Evolutionary conservation across 2,329 filamentous ascomycete species (phyloP), one percentile per base, ranked within the genome.

Genomic region (Colletotrichum costaricense): DNA sequence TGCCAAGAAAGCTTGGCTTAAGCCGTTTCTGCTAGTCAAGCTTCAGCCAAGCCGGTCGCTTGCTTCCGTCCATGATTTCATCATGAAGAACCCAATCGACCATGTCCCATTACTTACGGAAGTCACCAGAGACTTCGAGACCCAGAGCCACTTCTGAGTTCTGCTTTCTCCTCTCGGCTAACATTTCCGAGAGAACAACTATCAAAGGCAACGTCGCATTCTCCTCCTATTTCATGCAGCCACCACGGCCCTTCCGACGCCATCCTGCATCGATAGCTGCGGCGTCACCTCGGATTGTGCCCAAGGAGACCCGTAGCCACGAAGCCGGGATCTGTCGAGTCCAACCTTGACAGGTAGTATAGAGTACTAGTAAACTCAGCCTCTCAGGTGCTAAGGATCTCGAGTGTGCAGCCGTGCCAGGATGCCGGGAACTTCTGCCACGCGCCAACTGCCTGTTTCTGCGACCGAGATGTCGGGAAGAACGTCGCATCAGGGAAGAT

Each of bases 31-130:
- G 22, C 46, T 26, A 58, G 19, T 60, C 56, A 73, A 73, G 70
- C 70, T 73, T 69, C 69, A 35, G 66, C 70, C 70, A 73, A 71
- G 71, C 60, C 56, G 49, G 67, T 38, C 55, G 22, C 22, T 28
- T 65, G 55, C 33, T 38, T 42, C 59, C 60, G 26, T 46, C 52
- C 14, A 24, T 54, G 63, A 24, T 12, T 5, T 24, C 55, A 42
- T 6, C 9, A 12, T 30, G 33, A 24, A 56, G 46, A 52, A n/a
- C n/a, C 69, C 22, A 6, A 24, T 30, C 8, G 28, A 52, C 24
- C 42, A 22, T 19, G 19, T 16, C 38, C 2, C 8, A 22, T 24
- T 28, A 9, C 22, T 35, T 14, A 26, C 42, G 42, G 16, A 49
- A 49, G 6, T 16, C 38, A 42, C 22, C 33, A 22, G n/a, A 11